Evolutionary conservation across 129 eudicot genomes (phyloP), one percentile per base, ranked within the genome.

Genomic region (Escallonia rubra): DNA sequence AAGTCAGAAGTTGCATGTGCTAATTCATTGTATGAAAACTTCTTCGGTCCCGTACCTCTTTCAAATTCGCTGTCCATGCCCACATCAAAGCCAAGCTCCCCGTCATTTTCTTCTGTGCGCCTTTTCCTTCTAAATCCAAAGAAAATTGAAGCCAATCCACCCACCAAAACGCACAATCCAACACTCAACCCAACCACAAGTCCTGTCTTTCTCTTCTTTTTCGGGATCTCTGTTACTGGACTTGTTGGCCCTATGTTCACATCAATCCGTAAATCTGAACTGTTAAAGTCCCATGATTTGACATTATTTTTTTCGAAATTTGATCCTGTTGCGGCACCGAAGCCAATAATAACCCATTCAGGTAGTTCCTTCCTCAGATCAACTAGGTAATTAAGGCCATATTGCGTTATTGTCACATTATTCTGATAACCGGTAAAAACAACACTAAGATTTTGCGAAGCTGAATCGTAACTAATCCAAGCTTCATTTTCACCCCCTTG

Each of bases 341-440:
- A 79, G 48, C 84, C 84, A 10, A 83, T 71, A 40, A 68, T 57
- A 41, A 83, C 80, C 79, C 76, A 65, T 57, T 79, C 84, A 0
- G 79, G 76, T 64, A 79, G 44, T 45, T 13, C 67, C 2, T 43
- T 9, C 44, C 79, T 63, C 1, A 84, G 71, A 67, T 84, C 81
- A 80, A 84, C 67, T 2, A 45, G 38, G 70, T 69, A 67, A 71
- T 73, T 59, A 42, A 78, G 75, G 6, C 76, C 51, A 4, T 12
- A 54, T 3, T 54, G 59, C 59, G 69, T 67, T 61, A 56, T 54
- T 2, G 40, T n/a, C 1, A 8, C 49, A 70, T 53, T 57, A 16
- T 83, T 62, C 40, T 6, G 51, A 64, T 55, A 84, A 70, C 65
- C 76, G 9, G 81, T 75, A 64, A 78, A 78, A 2, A 50, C 64